phyloP scores from a whole-genome alignment of 768 basidiomycete species.

The Pisolithus marmoratus region DNA sequence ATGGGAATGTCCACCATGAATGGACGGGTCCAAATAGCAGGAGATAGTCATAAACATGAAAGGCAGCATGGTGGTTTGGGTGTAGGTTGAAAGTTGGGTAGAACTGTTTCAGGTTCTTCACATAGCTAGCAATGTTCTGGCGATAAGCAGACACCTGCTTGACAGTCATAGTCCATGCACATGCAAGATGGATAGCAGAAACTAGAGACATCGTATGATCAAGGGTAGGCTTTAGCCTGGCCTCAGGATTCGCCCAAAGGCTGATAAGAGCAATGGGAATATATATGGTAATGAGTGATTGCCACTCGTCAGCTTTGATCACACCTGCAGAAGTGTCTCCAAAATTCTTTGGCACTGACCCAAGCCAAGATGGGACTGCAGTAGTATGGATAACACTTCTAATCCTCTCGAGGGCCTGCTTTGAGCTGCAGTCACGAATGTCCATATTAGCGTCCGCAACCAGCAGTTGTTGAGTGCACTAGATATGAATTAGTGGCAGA shows the following conservation, averaged over 20 bases:
- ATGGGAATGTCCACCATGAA: conserved; percentile 37
- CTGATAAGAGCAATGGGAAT: conserved; percentile 16
- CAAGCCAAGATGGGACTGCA: conserved; percentile 6
- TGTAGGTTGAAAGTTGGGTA: conserved; percentile 10
- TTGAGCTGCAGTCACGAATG: too few species aligned
- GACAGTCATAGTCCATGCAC: conserved; percentile 7
- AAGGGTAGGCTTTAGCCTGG: conserved; percentile 1
- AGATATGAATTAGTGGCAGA: too few species aligned
- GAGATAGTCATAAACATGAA: conserved; percentile 30
- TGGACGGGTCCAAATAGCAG: conserved; percentile 30
- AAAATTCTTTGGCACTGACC: conserved; percentile 14
- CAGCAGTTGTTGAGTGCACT: too few species aligned
- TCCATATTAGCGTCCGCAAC: too few species aligned
- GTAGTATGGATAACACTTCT: too few species aligned
- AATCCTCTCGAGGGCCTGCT: too few species aligned
- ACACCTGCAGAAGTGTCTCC: conserved; percentile 5
- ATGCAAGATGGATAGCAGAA: conserved; percentile 15
- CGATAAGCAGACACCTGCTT: conserved; percentile 6
- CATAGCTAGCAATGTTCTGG: conserved; percentile 10
- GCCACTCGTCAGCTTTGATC: conserved; percentile 22
- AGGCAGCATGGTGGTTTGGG: conserved; percentile 27
- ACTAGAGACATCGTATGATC: conserved; percentile 27
- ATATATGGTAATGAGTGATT: conserved; percentile 4
- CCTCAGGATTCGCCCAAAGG: conserved; percentile 11
- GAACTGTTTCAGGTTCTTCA: conserved; percentile 11